Base-by-base conservation (phyloP, 2,329 filamentous ascomycete genomes). In the Apiospora malaysiana region DNA sequence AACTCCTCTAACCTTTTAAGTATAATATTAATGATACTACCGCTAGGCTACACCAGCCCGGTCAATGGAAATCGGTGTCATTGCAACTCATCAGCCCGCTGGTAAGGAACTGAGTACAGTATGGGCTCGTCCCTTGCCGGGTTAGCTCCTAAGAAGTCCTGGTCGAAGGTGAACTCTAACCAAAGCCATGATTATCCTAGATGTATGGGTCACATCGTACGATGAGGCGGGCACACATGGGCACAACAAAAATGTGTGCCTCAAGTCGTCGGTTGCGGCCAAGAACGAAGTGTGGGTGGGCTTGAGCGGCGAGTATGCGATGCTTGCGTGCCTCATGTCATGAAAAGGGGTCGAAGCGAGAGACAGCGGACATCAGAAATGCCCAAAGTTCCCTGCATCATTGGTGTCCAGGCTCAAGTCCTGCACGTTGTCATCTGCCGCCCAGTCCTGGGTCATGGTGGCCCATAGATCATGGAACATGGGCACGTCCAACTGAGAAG, bases 391-490 rank as follows among this genome's bases (percentile, higher is more conserved):
- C 1, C n/a, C 56, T n/a, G 56, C 27, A 40, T 40, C 27, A 40
- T 63, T n/a, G 3, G 10, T 14, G 37, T 40, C 56, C 27, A 63
- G n/a, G 32, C 8, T 2, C 32, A 63, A 40, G 32, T 63, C n/a
- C 4, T 32, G 32, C 27, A 63, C 7, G 21, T 12, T 14, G n/a
- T 68, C 23, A 43, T 74, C 73, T 4, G 69, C 56, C 16, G 82
- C 78, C 85, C 85, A 86, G 0, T 80, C 79, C 81, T 83, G 82
- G 0, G 83, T 86, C 83, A 86, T 85, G 3, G 84, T 83, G 16
- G 83, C 81, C 85, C 85, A 87, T 10, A 86, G 72, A 72, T 86
- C 85, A 69, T 85, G 80, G 69, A 82, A 83, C 68, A 78, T 18
- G 18, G 51, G 71, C 1, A 43, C 12, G 4, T 68, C 66, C 8